Percentiles rank a stretch among this genome's conserved stretches.
These are phyloP conservation scores for Aspergillus ruber DNA, from an alignment of 2,329 filamentous ascomycete species.

Conservation along the genomic window DNA sequence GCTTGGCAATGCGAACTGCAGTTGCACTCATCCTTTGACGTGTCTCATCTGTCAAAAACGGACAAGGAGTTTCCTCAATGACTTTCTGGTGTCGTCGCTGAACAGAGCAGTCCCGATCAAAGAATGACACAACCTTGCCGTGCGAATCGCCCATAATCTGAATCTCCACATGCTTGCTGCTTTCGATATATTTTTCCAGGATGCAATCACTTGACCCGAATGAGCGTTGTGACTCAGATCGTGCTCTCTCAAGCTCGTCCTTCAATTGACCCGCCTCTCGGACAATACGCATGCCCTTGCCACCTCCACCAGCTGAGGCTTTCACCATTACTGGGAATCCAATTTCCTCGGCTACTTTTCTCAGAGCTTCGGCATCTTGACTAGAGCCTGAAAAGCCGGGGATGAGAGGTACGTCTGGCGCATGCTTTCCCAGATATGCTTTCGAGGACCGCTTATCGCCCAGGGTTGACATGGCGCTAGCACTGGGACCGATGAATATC, in stretches of 20 bases:
- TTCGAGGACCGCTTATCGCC: slow-evolving; percentile 27
- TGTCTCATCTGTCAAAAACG: slow-evolving; percentile 24
- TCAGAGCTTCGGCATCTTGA: slow-evolving; percentile 15
- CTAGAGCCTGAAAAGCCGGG: slow-evolving; percentile 19
- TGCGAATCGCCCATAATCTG: slow-evolving; percentile 43
- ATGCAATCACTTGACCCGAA: slow-evolving; percentile 40
- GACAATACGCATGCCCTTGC: slow-evolving; percentile 39
- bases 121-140: slow-evolving; percentile 7
- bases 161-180: slow-evolving; percentile 44
- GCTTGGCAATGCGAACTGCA: slow-evolving; percentile 31
- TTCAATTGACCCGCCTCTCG: slow-evolving; percentile 23
- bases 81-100: slow-evolving; percentile 50
- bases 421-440: slow-evolving; percentile 18
- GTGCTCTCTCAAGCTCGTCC: slow-evolving; percentile 32
- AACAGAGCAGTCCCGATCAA: slow-evolving; percentile 47
- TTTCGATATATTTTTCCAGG: slow-evolving; percentile 39
- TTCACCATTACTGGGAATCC: slow-evolving; percentile 43
- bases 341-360: slow-evolving; percentile 16
- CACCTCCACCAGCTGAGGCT: slow-evolving; percentile 44
- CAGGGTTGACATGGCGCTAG: slow-evolving; percentile 23
- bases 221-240: slow-evolving; percentile 34
- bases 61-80: slow-evolving; percentile 43
- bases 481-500: slow-evolving; percentile 28
- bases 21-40: slow-evolving; percentile 31
- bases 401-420: slow-evolving; percentile 22